Evolutionary conservation across 768 basidiomycete genomes (phyloP), one percentile per base, ranked within the genome.

Genomic region (Collybia sordida): DNA sequence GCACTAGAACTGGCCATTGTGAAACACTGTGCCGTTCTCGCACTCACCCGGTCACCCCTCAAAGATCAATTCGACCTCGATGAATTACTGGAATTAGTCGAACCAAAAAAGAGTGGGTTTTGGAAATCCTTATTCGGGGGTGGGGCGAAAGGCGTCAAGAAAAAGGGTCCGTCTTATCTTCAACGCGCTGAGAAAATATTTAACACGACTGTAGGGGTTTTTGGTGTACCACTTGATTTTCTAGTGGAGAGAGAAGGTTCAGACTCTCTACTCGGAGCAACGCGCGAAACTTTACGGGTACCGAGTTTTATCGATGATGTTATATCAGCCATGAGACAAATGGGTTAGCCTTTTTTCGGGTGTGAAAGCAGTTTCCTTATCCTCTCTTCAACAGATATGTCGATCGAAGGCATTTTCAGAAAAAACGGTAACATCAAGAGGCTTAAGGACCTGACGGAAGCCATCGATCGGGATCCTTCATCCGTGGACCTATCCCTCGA

Each of bases 261-360:
- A n/a, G 97, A 99, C 70, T 97, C 96, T 17, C 70, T 93, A 55
- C 83, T 91, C 45, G 97, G 96, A 17, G 90, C 92, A 19, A 91
- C 93, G 5, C 81, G 90, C 28, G 85, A 82, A 28, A 82, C 92
- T 6, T 62, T 99, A 55, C 79, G 92, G 57, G 87, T 99, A 18
- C 97, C 97, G 12, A 98, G 93, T 67, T 98, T 99, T 65, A 91
- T 99, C 50, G 97, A 99, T 65, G 97, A 99, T 62, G 92, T 97
- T 51, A 84, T 99, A 40, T 96, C 93, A 44, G 94, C 97, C 9
- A 98, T 99, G 97, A 80, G 90, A 63, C 95, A 98, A 67, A 98
- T 98, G 97, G 96, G 96, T 97, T 49, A 55, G 88, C 71, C 12
- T 17, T 23, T 46, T 51, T 18, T 53, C 37, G 41, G 28, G 27